Conservation (phyloP, 1,139 yeast genomes). For the Zygosaccharomyces sapae region DNA sequence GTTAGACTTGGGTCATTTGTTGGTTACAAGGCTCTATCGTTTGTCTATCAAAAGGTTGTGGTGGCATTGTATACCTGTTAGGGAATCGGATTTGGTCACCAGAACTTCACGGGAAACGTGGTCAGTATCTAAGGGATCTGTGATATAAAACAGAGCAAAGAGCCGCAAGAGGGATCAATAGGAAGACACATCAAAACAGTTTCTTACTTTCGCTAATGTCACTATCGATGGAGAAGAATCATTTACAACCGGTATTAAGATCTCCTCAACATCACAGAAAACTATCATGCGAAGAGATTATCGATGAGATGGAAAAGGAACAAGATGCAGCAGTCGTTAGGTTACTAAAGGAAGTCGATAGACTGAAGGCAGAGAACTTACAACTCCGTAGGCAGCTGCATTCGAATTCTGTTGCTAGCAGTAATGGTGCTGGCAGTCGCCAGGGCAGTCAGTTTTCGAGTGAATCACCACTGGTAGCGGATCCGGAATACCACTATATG, state of each 20-base stretch:
- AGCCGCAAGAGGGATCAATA: background rate
- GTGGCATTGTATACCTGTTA: background rate
- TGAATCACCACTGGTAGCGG: background rate
- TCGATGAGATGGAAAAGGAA: slow-evolving; percentile 64
- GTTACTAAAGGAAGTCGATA: slow-evolving; percentile 52
- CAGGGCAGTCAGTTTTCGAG: background rate
- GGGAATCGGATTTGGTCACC: background rate
- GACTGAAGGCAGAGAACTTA: slow-evolving; percentile 49
- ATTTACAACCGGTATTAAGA: slow-evolving; percentile 14
- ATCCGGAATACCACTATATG: slow-evolving; percentile 8
- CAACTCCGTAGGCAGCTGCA: slow-evolving; percentile 21
- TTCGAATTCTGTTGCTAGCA: background rate
- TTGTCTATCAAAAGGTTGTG: background rate
- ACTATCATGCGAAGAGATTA: slow-evolving; percentile 43
- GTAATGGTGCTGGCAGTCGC: background rate
- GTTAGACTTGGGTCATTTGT: background rate
- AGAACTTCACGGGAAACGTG: background rate
- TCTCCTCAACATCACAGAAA: slow-evolving; percentile 16
- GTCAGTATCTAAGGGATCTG: background rate
- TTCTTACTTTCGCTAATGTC: background rate
- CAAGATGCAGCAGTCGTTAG: slow-evolving; percentile 63
- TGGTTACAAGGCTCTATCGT: background rate
- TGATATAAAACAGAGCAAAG: background rate
- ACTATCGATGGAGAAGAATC: slow-evolving; percentile 4
- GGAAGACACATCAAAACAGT: background rate